Base-by-base conservation (phyloP, 371 early-diverging fungal genomes). In the Batrachochytrium dendrobatidis region DNA sequence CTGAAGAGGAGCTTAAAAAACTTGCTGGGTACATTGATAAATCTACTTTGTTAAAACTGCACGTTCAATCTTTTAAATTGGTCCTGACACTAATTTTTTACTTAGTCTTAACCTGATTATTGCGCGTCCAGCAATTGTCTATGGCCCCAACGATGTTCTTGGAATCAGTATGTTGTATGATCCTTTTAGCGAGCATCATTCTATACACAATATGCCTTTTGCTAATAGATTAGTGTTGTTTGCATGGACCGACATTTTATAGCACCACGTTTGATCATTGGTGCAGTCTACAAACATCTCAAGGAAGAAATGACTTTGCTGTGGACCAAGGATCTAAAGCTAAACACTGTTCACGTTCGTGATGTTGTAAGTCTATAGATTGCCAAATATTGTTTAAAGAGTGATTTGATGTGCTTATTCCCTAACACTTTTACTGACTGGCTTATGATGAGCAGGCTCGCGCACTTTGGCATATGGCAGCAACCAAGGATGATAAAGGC, bases 211-310 rank as follows among this genome's bases (percentile, higher is more conserved):
- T 31, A 7, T 12, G 18, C 22, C 34, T n/a, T 48, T 17, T 25
- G 7, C 56, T 45, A 51, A 62, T 12, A 15, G 39, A 20, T 20
- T 39, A 20, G 39, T 15, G 20, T 39, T 39, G 39, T 20, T n/a
- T n/a, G n/a, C n/a, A n/a, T n/a, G n/a, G n/a, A n/a, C n/a, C n/a
- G n/a, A n/a, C n/a, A n/a, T 49, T 39, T 15, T 49, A 56, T 63
- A 86, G 93, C 91, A 24, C 92, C 95, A 32, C 87, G 94, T 46
- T 71, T 96, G 58, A 91, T 94, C 53, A 86, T 90, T 46, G 95
- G 90, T 33, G 86, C 87, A 34, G 86, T 96, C n/a, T 92, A 93
- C 70, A 73, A 88, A 58, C 81, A 86, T 25, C 65, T 86, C 22
- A 73, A 82, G 33, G 88, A 89, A 62, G 86, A 88, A 65, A 92